Percentiles rank a stretch among this genome's conserved stretches.
phyloP scores from a whole-genome alignment of 2,329 filamentous ascomycete species.

The Chrysoporthe deuterocubensis region DNA sequence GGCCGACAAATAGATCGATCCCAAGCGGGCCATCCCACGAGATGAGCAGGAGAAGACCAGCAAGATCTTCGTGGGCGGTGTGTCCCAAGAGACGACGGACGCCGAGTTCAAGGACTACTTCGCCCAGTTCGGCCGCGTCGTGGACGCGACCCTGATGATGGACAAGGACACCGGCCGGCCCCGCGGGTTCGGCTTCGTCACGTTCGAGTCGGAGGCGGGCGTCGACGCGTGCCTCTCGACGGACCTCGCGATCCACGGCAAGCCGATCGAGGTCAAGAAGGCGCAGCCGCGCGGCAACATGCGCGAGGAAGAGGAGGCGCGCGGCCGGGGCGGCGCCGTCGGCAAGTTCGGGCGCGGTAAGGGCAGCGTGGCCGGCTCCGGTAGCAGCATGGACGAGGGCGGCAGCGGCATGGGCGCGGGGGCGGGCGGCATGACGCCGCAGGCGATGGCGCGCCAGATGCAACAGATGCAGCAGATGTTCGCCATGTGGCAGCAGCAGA shows the following conservation, averaged over 20 bases:
- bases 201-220: constrained; percentile 93
- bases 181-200: constrained; percentile 96
- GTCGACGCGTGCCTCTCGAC: constrained; percentile 88
- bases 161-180: constrained; percentile 99
- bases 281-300: constrained; percentile 95
- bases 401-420: constrained; percentile 35
- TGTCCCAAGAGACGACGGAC: constrained; percentile 95
- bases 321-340: constrained; percentile 62
- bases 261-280: constrained; percentile 97
- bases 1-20: constrained; percentile 75
- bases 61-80: constrained; percentile 98
- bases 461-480: constrained; percentile 99
- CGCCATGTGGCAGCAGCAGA: constrained; percentile 81
- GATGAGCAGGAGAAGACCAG: constrained; percentile 98
- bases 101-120: constrained; percentile 97
- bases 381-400: constrained; percentile 40
- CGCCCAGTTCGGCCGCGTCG: constrained; percentile 91
- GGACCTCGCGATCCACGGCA: constrained; percentile 89
- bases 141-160: constrained; percentile 99
- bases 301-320: constrained; percentile 83
- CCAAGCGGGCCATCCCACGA: constrained; percentile 93
- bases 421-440: constrained; percentile 75
- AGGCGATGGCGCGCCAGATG: constrained; percentile 98
- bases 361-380: constrained; percentile 49
- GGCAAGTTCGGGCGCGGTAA: constrained; percentile 58